A percentile compares a stretch with the other conserved stretches of the same genome.
Evolutionary conservation across 805 yeast genomes (phyloP).

Genomic region (Ogataea nitratoaversa): DNA sequence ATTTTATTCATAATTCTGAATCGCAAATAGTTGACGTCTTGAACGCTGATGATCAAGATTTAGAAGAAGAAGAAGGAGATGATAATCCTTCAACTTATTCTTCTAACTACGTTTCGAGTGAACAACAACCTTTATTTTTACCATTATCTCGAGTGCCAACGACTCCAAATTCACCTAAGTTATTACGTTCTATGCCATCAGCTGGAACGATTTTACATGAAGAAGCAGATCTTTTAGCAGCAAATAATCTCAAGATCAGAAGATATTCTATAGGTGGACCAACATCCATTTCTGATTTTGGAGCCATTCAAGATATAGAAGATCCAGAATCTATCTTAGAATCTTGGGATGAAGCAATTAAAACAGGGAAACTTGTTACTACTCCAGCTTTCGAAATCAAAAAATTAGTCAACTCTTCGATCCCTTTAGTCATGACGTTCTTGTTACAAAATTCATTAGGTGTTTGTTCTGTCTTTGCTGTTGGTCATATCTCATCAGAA

Average conservation of each 20-base stretch:
- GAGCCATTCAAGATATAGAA: slow-evolving; percentile 1
- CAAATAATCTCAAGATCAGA: slow-evolving; percentile 25
- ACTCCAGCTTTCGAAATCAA: slow-evolving; percentile 34
- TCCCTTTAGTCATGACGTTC: slow-evolving; percentile 64
- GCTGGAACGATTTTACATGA: slow-evolving; percentile 13
- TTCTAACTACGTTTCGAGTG: background rate
- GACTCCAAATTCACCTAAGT: slow-evolving; percentile 1
- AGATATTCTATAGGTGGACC: slow-evolving; percentile 10
- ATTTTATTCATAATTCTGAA: slow-evolving; percentile 33
- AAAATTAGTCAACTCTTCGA: slow-evolving; percentile 37
- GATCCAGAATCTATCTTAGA: slow-evolving; percentile 25
- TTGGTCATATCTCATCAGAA: slow-evolving; percentile 65
- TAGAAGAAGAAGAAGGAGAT: slow-evolving; percentile 3
- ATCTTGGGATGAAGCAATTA: slow-evolving; percentile 32
- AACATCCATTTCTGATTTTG: background rate
- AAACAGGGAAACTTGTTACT: slow-evolving; percentile 42
- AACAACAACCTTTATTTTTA: background rate
- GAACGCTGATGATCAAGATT: slow-evolving; percentile 19
- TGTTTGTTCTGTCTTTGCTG: slow-evolving; percentile 73
- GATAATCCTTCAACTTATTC: background rate
- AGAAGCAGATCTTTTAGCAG: slow-evolving; percentile 27
- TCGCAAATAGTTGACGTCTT: slow-evolving; percentile 21
- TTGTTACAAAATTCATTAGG: slow-evolving; percentile 68
- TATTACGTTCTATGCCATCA: background rate
- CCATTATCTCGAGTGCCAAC: slow-evolving; percentile 3